Percentiles rank a stretch among this genome's conserved stretches.
phyloP scores from a whole-genome alignment of 1,139 yeast genomes.

The Hyphopichia khmerensis region DNA sequence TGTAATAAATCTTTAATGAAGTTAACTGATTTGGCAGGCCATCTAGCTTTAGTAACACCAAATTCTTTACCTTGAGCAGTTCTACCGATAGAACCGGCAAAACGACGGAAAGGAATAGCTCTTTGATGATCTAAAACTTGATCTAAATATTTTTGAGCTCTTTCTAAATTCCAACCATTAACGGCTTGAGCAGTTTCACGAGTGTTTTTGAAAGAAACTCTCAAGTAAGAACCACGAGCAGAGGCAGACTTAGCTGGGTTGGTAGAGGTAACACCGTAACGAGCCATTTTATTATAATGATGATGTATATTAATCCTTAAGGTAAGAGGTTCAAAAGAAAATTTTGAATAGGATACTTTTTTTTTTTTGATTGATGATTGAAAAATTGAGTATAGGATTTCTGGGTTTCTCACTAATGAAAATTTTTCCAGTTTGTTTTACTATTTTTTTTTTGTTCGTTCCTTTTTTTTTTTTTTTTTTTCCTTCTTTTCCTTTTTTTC shows the following conservation, averaged over 20 bases:
- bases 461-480: background rate
- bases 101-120: slow-evolving; percentile 99
- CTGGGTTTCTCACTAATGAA: background rate
- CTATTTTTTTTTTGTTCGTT: too few relatives aligned
- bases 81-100: slow-evolving; percentile 95
- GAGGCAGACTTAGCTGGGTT: slow-evolving; percentile 99
- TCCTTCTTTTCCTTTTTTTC: background rate
- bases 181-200: slow-evolving; percentile 99
- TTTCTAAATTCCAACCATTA: slow-evolving; percentile 95
- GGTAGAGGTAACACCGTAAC: slow-evolving; percentile 99
- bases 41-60: slow-evolving; percentile 99
- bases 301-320: background rate
- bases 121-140: slow-evolving; percentile 98
- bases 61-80: slow-evolving; percentile 99
- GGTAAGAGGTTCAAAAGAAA: background rate
- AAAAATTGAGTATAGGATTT: background rate
- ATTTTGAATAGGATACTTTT: background rate
- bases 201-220: slow-evolving; percentile 99
- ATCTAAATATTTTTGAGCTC: slow-evolving; percentile 93
- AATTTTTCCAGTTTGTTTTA: background rate
- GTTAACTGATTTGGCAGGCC: slow-evolving; percentile 99
- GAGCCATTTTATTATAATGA: slow-evolving; percentile 41
- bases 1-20: slow-evolving; percentile 90
- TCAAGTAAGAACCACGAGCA: slow-evolving; percentile 98
- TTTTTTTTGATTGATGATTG: background rate